These are phyloP conservation scores for Thelonectria blattea DNA, from an alignment of 2,329 filamentous ascomycete species.

Conservation along the genomic window DNA sequence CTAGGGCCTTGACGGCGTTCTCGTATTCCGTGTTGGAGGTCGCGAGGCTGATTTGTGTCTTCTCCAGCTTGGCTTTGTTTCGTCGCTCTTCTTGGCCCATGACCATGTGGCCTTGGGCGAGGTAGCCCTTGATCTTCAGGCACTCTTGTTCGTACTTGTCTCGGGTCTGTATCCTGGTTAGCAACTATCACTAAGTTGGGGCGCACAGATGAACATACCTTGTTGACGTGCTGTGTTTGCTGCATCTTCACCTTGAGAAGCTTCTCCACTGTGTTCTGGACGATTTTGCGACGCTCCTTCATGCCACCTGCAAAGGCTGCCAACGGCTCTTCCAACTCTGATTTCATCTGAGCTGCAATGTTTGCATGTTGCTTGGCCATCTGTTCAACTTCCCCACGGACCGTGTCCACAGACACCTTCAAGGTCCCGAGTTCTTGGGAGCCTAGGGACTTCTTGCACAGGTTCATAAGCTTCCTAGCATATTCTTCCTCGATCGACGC, in stretches of 20 bases:
- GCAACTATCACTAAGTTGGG: background rate
- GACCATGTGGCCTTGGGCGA: slow-evolving; percentile 99
- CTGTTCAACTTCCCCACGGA: slow-evolving; percentile 86
- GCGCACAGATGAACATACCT: slow-evolving; percentile 58
- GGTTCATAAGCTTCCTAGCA: slow-evolving; percentile 81
- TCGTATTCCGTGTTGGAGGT: slow-evolving; percentile 94
- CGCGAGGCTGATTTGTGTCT: slow-evolving; percentile 95
- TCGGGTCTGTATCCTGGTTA: slow-evolving; percentile 66
- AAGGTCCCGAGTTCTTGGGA: slow-evolving; percentile 87
- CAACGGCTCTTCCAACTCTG: slow-evolving; percentile 91
- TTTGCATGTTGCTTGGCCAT: slow-evolving; percentile 94
- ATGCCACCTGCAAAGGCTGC: slow-evolving; percentile 91
- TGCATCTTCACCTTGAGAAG: slow-evolving; percentile 90
- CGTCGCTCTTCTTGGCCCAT: slow-evolving; percentile 99
- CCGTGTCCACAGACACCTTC: slow-evolving; percentile 81
- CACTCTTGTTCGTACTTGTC: slow-evolving; percentile 98
- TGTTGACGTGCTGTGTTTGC: slow-evolving; percentile 90
- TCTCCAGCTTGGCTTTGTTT: slow-evolving; percentile 98
- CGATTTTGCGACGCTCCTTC: slow-evolving; percentile 96
- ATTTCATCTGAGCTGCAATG: slow-evolving; percentile 94
- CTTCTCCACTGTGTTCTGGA: slow-evolving; percentile 93
- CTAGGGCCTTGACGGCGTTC: slow-evolving; percentile 86
- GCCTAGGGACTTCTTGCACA: slow-evolving; percentile 87
- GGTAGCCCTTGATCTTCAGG: slow-evolving; percentile 96
- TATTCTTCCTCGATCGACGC: slow-evolving; percentile 98